Conservation (phyloP, 495 filamentous ascomycete genomes). For the Amorphotheca resinae region DNA sequence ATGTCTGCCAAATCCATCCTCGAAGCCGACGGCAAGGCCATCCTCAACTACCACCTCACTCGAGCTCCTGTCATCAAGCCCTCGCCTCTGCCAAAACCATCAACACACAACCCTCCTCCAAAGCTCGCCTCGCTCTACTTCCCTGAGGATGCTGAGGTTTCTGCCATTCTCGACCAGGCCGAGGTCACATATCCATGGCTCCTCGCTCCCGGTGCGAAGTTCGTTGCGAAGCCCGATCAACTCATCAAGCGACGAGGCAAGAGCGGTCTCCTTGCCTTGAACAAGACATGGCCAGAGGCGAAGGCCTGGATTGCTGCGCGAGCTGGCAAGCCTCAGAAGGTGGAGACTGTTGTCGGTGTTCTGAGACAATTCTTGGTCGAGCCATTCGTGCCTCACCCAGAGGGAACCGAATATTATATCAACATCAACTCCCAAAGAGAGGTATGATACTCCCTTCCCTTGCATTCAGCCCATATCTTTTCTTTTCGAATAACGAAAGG, state of each 20-base stretch:
- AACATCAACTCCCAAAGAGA: slow-evolving; percentile 89
- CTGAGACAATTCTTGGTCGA: slow-evolving; percentile 94
- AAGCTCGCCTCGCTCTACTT: slow-evolving; percentile 89
- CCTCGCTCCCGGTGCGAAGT: slow-evolving; percentile 65
- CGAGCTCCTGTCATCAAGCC: slow-evolving; percentile 96
- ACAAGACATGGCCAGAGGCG: slow-evolving; percentile 93
- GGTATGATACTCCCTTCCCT: no score
- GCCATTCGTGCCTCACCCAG: slow-evolving; percentile 91
- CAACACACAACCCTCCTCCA: slow-evolving; percentile 84
- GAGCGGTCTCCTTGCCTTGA: slow-evolving; percentile 90
- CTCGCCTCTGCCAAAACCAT: slow-evolving; percentile 71
- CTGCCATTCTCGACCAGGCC: slow-evolving; percentile 84
- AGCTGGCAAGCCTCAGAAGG: slow-evolving; percentile 80
- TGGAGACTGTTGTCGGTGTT: slow-evolving; percentile 81
- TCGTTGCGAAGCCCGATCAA: slow-evolving; percentile 99
- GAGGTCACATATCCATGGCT: slow-evolving; percentile 95
- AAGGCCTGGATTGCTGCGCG: slow-evolving; percentile 85
- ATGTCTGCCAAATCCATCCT: slow-evolving; percentile 98
- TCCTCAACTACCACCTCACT: slow-evolving; percentile 99
- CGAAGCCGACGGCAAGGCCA: slow-evolving; percentile 99
- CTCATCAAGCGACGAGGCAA: slow-evolving; percentile 98
- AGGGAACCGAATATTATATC: slow-evolving; percentile 95
- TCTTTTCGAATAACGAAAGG: background rate
- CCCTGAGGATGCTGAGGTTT: slow-evolving; percentile 70
- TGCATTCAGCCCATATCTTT: no score